Evolutionary conservation across 73 alveolate genomes (phyloP).

Genomic region (Paramecium sonneborni): DNA sequence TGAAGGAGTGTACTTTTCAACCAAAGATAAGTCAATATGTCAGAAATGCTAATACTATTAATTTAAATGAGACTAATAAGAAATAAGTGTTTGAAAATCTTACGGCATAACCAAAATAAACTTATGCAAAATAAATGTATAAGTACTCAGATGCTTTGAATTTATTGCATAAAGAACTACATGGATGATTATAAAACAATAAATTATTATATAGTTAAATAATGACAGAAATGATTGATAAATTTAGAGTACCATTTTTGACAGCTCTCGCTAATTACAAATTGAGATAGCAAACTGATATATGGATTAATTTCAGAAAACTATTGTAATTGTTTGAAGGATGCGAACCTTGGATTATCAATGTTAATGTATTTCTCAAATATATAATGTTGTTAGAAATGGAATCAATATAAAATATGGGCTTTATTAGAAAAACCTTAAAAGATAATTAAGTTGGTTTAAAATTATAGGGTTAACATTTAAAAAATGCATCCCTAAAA

Average conservation of each 20-base stretch:
- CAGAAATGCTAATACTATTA: neutral
- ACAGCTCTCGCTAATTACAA: neutral
- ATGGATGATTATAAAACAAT: neutral
- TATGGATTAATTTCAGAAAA: neutral
- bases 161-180: neutral
- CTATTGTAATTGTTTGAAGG: neutral
- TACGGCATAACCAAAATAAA: neutral
- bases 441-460: neutral
- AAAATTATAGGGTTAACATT: neutral
- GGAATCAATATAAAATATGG: slow-evolving; percentile 1
- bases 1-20: neutral
- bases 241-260: neutral
- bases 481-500: neutral
- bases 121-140: neutral
- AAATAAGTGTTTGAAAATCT: neutral
- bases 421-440: neutral
- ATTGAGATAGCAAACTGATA: neutral
- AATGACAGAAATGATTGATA: neutral
- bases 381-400: neutral
- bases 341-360: slow-evolving; percentile 6
- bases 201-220: slow-evolving; percentile 29
- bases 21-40: neutral
- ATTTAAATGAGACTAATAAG: neutral
- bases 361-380: neutral
- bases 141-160: neutral